Base-by-base conservation (phyloP, 768 basidiomycete species). In the Dentipellis fragilis region DNA sequence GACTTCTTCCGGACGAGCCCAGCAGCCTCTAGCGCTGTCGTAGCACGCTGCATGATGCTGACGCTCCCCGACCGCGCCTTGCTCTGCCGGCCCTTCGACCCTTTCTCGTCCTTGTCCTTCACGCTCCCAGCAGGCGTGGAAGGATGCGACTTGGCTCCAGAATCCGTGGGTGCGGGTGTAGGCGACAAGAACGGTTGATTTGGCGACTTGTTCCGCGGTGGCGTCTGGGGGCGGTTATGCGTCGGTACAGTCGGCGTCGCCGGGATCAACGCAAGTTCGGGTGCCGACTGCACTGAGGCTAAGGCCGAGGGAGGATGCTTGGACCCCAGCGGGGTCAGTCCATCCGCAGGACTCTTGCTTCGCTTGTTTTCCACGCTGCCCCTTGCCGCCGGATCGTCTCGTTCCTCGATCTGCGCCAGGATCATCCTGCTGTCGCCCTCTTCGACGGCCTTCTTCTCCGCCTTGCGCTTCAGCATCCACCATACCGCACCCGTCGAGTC, bases 31-130 rank as follows among this genome's bases (percentile, higher is more conserved):
- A 93, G 75, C 1, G 88, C 91, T 1, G 92, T 95, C 2, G 93
- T 94, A 0, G 92, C 93, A 22, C 93, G 83, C 63, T 97, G 94
- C 80, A 98, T 89, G 68, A 98, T 96, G 64, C 87, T 93, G 52
- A 98, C 89, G 56, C 93, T 95, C 6, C 92, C 89, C 2, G 91
- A 84, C 14, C 94, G 77, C 22, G 70, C 73, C 67, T 94, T 93
- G 29, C 69, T 70, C 2, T 72, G 72, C 49, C 84, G 76, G 17
- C 76, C 75, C 59, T 80, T 85, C 45, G 71, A 67, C 35, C 74
- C 71, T 45, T 64, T 52, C 53, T 58, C 52, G 51, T 65, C 60
- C 63, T 76, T 78, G 52, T 80, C 81, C 63, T 76, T 84, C 54
- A 77, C 56, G 59, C 80, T 81, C 14, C 83, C 77, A 21, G 77